These are phyloP conservation scores for Phytophthora uliginosa DNA, from an alignment of 352 stramenopile genomes.

Conservation along the genomic window DNA sequence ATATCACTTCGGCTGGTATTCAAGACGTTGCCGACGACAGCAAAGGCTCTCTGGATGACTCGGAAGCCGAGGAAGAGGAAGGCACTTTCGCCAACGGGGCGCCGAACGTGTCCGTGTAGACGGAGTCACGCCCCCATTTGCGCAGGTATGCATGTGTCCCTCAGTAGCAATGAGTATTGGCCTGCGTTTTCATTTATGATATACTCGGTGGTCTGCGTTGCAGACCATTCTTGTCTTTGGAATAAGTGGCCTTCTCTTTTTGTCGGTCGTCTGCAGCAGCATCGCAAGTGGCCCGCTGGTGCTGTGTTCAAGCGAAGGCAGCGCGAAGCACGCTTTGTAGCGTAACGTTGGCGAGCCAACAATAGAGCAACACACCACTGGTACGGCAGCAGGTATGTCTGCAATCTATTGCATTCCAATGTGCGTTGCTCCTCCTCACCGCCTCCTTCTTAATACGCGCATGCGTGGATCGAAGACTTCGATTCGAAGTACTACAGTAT, in stretches of 20 bases:
- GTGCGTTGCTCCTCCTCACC: not conserved
- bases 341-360: not conserved
- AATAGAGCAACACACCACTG: not conserved
- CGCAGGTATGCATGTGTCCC: slow-evolving; percentile 28
- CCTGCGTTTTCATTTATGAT: slow-evolving; percentile 29
- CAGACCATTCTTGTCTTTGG: slow-evolving; percentile 4
- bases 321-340: not conserved
- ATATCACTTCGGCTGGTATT: slow-evolving; percentile 29
- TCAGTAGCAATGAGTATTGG: slow-evolving; percentile 16
- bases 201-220: slow-evolving; percentile 13
- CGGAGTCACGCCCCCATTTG: not conserved
- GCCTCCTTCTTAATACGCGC: not conserved
- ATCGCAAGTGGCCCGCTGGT: not conserved
- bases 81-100: slow-evolving; percentile 63
- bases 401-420: not conserved
- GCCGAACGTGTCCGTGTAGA: slow-evolving; percentile 49
- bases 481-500: not conserved
- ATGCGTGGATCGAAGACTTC: not conserved
- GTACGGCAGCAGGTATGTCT: not conserved
- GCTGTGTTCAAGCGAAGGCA: not conserved
- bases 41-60: slow-evolving; percentile 55
- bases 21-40: slow-evolving; percentile 48
- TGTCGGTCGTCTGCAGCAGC: not conserved
- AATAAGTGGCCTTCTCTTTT: slow-evolving; percentile 7
- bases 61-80: slow-evolving; percentile 71